Conservation (phyloP, 2,329 filamentous ascomycete genomes). For the Dothidotthia symphoricarpi region DNA sequence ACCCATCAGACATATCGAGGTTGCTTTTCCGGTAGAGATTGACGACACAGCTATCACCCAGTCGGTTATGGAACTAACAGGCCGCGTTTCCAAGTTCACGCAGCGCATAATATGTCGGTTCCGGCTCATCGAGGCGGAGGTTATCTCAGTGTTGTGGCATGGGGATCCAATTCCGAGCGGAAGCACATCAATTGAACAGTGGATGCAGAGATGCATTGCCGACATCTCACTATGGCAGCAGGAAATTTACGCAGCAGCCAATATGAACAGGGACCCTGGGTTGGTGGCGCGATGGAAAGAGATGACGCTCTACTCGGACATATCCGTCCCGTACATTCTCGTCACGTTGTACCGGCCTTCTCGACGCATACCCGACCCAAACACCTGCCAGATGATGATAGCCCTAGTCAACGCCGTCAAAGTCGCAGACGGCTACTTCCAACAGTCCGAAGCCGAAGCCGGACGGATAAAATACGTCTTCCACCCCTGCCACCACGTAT, state of each 20-base stretch:
- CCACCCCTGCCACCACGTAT: slow-evolving; percentile 39
- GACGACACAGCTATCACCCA: slow-evolving; percentile 37
- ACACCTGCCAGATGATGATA: slow-evolving; percentile 26
- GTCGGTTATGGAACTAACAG: slow-evolving; percentile 24
- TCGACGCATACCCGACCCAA: slow-evolving; percentile 25
- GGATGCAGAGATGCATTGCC: slow-evolving; percentile 28
- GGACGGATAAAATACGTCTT: slow-evolving; percentile 42
- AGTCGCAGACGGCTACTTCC: slow-evolving; percentile 36
- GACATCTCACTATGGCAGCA: slow-evolving; percentile 32
- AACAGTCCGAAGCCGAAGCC: slow-evolving; percentile 33
- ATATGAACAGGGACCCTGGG: slow-evolving; percentile 27
- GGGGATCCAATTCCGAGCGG: slow-evolving; percentile 30
- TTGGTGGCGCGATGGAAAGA: slow-evolving; percentile 35
- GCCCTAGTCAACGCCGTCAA: slow-evolving; percentile 32
- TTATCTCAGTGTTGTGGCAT: slow-evolving; percentile 36
- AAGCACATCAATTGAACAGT: slow-evolving; percentile 26
- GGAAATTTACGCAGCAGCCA: slow-evolving; percentile 30
- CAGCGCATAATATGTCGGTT: slow-evolving; percentile 37
- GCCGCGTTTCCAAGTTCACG: slow-evolving; percentile 37
- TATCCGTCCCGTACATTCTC: slow-evolving; percentile 32
- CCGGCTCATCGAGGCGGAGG: slow-evolving; percentile 36
- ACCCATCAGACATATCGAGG: slow-evolving; percentile 31
- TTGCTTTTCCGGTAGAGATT: slow-evolving; percentile 34
- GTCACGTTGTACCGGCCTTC: slow-evolving; percentile 35
- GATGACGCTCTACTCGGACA: slow-evolving; percentile 37